Evolutionary conservation across 2,329 filamentous ascomycete genomes (phyloP).

Genomic region (Rhinocladiella mackenziei): DNA sequence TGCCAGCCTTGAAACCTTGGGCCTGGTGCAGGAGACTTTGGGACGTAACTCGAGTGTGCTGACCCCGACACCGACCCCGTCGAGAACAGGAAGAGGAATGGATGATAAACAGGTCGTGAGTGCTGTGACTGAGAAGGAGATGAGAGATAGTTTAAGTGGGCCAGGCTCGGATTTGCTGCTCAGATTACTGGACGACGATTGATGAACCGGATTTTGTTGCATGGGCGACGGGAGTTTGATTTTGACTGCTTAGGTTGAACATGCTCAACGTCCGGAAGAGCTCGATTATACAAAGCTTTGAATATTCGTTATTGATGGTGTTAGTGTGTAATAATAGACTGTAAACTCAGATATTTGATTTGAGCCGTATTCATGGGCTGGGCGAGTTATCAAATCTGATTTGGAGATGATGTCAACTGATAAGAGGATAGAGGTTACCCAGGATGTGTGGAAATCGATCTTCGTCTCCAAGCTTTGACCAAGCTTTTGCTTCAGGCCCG

Average conservation of each 20-base stretch:
- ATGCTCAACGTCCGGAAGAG: too few relatives aligned
- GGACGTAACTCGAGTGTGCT: slow-evolving; percentile 59
- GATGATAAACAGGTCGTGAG: slow-evolving; percentile 78
- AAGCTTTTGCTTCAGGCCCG: too few relatives aligned
- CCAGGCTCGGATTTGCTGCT: slow-evolving; percentile 48
- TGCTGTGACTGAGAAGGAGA: slow-evolving; percentile 74
- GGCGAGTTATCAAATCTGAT: too few relatives aligned
- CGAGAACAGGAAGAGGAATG: slow-evolving; percentile 48
- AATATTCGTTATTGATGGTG: slow-evolving; percentile 1
- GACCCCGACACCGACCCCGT: slow-evolving; percentile 67
- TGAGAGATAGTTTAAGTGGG: slow-evolving; percentile 63
- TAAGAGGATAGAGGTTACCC: too few relatives aligned
- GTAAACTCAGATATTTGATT: too few relatives aligned
- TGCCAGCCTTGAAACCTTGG: slow-evolving; percentile 81
- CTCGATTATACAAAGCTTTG: too few relatives aligned
- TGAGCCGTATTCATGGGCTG: too few relatives aligned
- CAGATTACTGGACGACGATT: slow-evolving; percentile 35
- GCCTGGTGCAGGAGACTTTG: slow-evolving; percentile 68
- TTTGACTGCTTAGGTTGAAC: neutral
- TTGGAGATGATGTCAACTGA: too few relatives aligned
- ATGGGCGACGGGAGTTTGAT: slow-evolving; percentile 16
- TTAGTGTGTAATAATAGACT: too few relatives aligned
- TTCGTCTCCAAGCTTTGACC: too few relatives aligned
- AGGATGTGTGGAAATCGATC: too few relatives aligned
- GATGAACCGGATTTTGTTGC: slow-evolving; percentile 10